Percentiles rank a stretch among this genome's conserved stretches.
Evolutionary conservation across 768 basidiomycete genomes (phyloP).

Genomic region (Austroboletus eburneus): DNA sequence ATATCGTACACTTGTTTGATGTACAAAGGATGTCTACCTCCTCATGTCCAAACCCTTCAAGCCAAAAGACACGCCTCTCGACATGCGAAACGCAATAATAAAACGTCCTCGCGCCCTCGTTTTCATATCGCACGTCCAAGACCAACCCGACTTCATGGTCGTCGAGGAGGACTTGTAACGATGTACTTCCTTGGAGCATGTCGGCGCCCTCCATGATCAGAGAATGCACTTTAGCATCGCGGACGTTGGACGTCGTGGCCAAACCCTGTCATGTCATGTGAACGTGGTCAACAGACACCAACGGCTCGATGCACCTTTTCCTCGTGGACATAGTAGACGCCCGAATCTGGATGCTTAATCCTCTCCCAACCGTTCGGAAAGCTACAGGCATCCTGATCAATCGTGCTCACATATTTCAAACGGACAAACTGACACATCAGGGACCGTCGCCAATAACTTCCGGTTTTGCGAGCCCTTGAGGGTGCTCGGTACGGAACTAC

Average conservation of each 20-base stretch:
- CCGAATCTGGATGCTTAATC: constrained; percentile 31
- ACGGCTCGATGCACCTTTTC: constrained; percentile 27
- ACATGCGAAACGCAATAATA: constrained; percentile 29
- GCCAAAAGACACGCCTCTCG: constrained; percentile 29
- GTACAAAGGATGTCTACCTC: constrained; percentile 20
- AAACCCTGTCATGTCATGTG: constrained; percentile 4
- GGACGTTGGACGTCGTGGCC: constrained; percentile 11
- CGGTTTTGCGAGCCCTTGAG: constrained; percentile 15
- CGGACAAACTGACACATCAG: constrained; percentile 9
- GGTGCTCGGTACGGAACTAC: constrained; percentile 9
- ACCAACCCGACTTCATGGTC: constrained; percentile 16
- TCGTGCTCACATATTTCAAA: background rate
- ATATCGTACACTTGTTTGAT: constrained; percentile 14
- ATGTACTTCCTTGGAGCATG: constrained; percentile 1
- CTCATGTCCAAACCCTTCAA: constrained; percentile 20
- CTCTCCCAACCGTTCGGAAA: constrained; percentile 25
- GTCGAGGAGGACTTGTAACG: constrained; percentile 6
- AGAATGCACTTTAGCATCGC: constrained; percentile 1
- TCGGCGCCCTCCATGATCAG: constrained; percentile 13
- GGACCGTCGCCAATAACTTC: background rate
- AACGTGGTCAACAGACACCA: background rate
- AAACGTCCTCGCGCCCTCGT: background rate
- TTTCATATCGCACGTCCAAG: constrained; percentile 6
- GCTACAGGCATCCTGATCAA: constrained; percentile 7
- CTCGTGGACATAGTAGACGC: constrained; percentile 28